Evolutionary conservation across 2,329 filamentous ascomycete species (phyloP).

Genomic region (Harringtonia aguacate): DNA sequence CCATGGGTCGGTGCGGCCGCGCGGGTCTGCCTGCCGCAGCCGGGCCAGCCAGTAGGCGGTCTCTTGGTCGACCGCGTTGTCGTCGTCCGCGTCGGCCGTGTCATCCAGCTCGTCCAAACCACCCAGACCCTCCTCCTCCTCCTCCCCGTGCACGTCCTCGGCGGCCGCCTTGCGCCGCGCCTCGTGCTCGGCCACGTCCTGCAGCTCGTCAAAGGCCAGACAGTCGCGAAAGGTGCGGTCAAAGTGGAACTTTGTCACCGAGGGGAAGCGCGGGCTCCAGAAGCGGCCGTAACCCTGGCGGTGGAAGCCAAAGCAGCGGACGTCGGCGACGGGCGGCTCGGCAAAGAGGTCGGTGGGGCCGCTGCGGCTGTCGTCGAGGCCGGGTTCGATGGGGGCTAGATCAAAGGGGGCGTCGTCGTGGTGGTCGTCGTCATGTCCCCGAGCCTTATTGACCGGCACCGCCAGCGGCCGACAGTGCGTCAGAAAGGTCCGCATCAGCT

Average conservation of each 20-base stretch:
- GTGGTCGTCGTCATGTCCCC: neutral
- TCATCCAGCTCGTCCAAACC: conserved; percentile 18
- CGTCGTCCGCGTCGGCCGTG: neutral
- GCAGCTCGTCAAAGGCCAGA: conserved; percentile 59
- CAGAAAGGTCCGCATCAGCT: conserved; percentile 40
- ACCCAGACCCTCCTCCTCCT: neutral
- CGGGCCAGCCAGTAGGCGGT: conserved; percentile 49
- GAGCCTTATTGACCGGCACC: conserved; percentile 20
- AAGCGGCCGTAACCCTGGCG: conserved; percentile 58
- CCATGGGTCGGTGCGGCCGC: conserved; percentile 33
- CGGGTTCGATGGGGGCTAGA: conserved; percentile 32
- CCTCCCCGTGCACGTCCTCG: neutral
- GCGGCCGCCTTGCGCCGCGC: conserved; percentile 14
- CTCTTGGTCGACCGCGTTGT: conserved; percentile 29
- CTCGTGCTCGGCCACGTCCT: conserved; percentile 42
- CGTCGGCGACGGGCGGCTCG: conserved; percentile 65
- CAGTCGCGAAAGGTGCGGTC: conserved; percentile 63
- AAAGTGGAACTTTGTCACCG: conserved; percentile 64
- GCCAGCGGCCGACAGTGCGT: conserved; percentile 32
- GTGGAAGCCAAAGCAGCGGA: conserved; percentile 72
- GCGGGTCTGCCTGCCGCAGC: conserved; percentile 44
- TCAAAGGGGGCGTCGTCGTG: conserved; percentile 20
- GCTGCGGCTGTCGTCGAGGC: conserved; percentile 28
- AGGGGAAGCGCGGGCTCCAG: conserved; percentile 67
- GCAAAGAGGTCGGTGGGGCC: conserved; percentile 47